A percentile compares a stretch with the other conserved stretches of the same genome.
Conservation (phyloP, 2,329 filamentous ascomycete species). For the Diplodia seriata region DNA sequence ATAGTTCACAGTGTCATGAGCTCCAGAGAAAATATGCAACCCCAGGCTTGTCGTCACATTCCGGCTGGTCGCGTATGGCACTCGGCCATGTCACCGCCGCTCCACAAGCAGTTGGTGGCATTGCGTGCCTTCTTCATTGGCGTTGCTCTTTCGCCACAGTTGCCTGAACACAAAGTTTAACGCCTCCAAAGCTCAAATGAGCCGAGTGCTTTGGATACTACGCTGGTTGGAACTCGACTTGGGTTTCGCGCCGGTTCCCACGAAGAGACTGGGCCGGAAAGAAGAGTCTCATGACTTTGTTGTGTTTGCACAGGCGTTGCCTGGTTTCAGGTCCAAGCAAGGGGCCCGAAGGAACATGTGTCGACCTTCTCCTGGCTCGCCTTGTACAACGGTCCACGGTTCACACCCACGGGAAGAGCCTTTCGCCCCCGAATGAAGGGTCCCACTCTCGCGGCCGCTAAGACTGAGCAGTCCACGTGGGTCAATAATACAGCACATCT, state of each 20-base stretch:
- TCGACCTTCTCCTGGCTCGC: background rate
- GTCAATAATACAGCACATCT: background rate
- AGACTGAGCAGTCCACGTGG: background rate
- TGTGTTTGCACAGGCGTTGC: background rate
- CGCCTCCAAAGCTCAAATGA: conserved; percentile 19
- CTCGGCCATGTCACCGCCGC: background rate
- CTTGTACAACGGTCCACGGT: background rate
- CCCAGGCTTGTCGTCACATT: background rate
- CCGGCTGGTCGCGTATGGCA: too few species aligned
- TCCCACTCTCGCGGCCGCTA: conserved; percentile 2
- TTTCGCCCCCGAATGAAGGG: background rate
- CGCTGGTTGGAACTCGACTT: background rate
- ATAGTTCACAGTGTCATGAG: background rate
- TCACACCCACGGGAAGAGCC: conserved; percentile 5
- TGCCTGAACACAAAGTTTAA: conserved; percentile 15
- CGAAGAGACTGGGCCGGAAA: background rate
- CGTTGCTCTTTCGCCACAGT: conserved; percentile 2
- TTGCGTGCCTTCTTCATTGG: background rate
- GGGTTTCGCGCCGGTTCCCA: background rate
- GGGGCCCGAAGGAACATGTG: background rate
- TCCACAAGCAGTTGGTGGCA: background rate
- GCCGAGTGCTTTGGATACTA: background rate
- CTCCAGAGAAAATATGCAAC: background rate
- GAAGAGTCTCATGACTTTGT: background rate
- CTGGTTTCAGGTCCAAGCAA: background rate